phyloP scores from a whole-genome alignment of 192 early-diverging fungal genomes.

The Neocallimastix lanati region DNA sequence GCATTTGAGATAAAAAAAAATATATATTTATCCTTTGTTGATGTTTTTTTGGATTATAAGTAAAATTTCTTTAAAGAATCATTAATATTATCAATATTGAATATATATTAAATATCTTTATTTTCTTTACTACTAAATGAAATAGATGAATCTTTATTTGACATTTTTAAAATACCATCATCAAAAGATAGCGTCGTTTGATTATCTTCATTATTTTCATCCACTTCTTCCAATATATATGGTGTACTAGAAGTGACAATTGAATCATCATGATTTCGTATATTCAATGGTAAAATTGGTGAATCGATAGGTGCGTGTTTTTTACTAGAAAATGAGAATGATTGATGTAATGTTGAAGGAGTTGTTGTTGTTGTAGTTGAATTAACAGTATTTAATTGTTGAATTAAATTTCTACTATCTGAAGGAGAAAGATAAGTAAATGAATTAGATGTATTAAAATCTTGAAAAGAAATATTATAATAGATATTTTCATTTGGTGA shows the following conservation, averaged over 20 bases:
- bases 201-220: background rate
- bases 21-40: no score
- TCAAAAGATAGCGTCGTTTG: background rate
- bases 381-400: background rate
- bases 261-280: background rate
- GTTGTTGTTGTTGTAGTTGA: background rate
- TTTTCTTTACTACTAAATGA: no score
- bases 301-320: background rate
- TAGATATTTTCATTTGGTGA: background rate
- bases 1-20: no score
- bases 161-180: background rate
- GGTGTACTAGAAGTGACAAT: background rate
- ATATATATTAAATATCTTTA: no score
- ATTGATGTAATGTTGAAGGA: background rate
- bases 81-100: no score
- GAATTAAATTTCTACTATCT: background rate
- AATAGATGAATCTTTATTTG: no score
- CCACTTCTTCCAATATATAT: background rate
- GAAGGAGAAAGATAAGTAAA: background rate
- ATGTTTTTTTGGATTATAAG: no score
- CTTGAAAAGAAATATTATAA: background rate
- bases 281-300: background rate
- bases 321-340: background rate
- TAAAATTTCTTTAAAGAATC: no score
- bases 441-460: background rate